Evolutionary conservation across 345 rosid species (phyloP), one percentile per base, ranked within the genome.

Genomic region (Excoecaria cochinchinensis): DNA sequence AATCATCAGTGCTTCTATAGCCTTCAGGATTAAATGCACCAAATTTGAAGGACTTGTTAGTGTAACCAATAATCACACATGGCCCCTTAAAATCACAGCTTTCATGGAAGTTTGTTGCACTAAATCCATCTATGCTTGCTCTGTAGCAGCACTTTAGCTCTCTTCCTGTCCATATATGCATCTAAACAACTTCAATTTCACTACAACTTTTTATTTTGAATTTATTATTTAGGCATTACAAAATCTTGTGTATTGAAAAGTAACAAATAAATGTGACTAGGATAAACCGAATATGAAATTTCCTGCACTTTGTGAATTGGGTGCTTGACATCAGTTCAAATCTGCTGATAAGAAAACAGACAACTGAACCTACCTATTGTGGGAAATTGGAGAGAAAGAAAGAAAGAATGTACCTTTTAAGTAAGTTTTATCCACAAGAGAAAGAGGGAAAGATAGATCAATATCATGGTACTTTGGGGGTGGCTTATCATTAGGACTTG

Each of bases 61-160:
- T 90, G 76, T 87, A 89, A 61, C 93, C 97, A 57, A 92, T 87
- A 31, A 94, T 86, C 68, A 94, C 97, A 76, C 97, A 94, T 11
- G 97, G 97, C 48, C 98, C 97, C 85, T 91, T 90, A 90, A 92
- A 92, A 81, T 92, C 95, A 74, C 92, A 79, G 73, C 88, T 88
- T 39, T 82, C 82, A 24, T 94, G 98, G 78, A 94, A 94, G 31
- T 84, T 86, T 3, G 87, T 78, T n/a, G 97, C 98, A 67, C 97
- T 82, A 74, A 89, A 90, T 71, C 98, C 97, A 74, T 92, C 97
- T 46, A 81, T 73, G 57, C 81, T 87, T 59, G 93, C 98, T 74
- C 82, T 87, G 69, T 89, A 94, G 80, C 97, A 92, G 83, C 98
- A 92, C 82, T 82, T 90, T 42, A 92, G 62, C 69, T 92, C 97